A percentile compares a stretch with the other conserved stretches of the same genome.
These are phyloP conservation scores for Schrenkiella parvula DNA, from an alignment of 345 rosid species.

Conservation along the genomic window DNA sequence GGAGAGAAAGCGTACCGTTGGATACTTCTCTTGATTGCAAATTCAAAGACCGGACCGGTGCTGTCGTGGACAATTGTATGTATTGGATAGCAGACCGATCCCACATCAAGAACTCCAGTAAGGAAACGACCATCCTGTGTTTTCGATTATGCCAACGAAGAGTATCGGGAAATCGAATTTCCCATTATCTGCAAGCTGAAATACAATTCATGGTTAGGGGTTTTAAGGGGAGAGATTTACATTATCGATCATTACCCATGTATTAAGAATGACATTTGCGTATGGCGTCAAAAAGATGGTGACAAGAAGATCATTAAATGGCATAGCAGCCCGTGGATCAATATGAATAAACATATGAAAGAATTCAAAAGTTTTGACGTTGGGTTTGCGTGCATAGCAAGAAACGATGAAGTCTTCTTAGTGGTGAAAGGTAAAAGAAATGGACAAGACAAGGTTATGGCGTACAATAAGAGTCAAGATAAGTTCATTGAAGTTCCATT, in stretches of 20 bases:
- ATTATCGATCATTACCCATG: not conserved
- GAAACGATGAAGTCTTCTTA: not conserved
- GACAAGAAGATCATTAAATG: not conserved
- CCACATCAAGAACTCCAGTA: not conserved
- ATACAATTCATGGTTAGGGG: not conserved
- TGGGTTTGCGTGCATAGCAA: not conserved
- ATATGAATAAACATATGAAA: not conserved
- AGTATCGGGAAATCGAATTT: not conserved
- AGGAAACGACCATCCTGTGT: not conserved
- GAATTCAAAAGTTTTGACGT: not conserved
- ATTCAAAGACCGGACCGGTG: not conserved
- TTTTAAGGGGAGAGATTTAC: not conserved
- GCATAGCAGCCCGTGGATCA: not conserved
- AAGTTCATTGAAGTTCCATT: slow-evolving; percentile 1
- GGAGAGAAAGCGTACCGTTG: not conserved
- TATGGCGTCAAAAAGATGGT: not conserved
- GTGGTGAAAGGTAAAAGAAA: not conserved
- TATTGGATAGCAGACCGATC: slow-evolving; percentile 11
- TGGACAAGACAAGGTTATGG: not conserved
- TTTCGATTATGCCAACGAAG: slow-evolving; percentile 7
- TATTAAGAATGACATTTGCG: not conserved
- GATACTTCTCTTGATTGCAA: not conserved
- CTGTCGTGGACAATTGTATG: not conserved
- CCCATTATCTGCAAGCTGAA: not conserved
- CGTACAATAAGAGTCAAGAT: not conserved